Evolutionary conservation across 2,329 filamentous ascomycete species (phyloP).

Genomic region (Ophiosphaerella narmari): DNA sequence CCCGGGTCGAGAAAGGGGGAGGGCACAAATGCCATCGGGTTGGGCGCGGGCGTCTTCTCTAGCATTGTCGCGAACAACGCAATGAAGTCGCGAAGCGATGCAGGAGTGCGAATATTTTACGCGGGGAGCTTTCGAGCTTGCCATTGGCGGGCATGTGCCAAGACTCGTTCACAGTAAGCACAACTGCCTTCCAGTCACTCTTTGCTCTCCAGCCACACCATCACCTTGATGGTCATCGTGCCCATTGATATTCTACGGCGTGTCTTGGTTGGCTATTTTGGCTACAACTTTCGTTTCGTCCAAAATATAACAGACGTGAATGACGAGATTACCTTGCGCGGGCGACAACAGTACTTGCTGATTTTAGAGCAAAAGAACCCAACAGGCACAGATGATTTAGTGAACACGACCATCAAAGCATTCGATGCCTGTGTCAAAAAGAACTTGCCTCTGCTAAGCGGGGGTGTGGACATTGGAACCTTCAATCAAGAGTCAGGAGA

Average conservation of each 20-base stretch:
- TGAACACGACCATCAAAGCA: conserved; percentile 56
- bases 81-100: background rate
- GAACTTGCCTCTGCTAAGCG: conserved; percentile 63
- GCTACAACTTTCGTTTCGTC: conserved; percentile 81
- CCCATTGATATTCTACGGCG: conserved; percentile 86
- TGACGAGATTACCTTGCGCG: conserved; percentile 65
- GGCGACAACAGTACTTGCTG: conserved; percentile 81
- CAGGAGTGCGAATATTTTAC: conserved; percentile 10
- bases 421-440: conserved; percentile 66
- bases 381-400: conserved; percentile 50
- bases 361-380: conserved; percentile 64
- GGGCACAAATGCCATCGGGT: conserved; percentile 30
- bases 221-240: conserved; percentile 57
- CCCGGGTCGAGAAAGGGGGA: conserved; percentile 84
- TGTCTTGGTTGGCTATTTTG: conserved; percentile 81
- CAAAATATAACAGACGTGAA: conserved; percentile 81
- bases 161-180: conserved; percentile 24
- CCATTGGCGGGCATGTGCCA: conserved; percentile 34
- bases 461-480: conserved; percentile 51
- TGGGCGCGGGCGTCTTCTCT: too few species aligned
- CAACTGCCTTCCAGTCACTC: conserved; percentile 19
- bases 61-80: background rate
- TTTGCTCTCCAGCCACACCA: conserved; percentile 11
- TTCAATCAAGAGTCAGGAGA: conserved; percentile 56
- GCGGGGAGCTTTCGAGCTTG: conserved; percentile 31